phyloP scores from a whole-genome alignment of 2,329 filamentous ascomycete species.

The Ophiostoma fasciatum region DNA sequence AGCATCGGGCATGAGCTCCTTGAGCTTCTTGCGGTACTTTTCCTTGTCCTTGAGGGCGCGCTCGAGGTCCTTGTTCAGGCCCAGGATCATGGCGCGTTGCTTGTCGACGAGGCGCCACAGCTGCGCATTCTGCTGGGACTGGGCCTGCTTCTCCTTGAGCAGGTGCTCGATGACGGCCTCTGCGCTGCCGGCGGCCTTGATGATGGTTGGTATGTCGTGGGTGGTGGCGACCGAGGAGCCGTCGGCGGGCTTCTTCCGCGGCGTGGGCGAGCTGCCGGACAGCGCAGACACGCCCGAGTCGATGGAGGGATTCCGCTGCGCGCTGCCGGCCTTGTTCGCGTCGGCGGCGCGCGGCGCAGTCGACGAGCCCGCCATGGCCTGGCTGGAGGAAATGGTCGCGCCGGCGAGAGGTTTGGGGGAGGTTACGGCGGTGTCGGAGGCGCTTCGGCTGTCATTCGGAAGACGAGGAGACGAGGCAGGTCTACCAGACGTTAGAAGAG shows the following conservation, averaged over 20 bases:
- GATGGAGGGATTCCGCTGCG: conserved; percentile 69
- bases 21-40: conserved; percentile 77
- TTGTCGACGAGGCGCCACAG: conserved; percentile 95
- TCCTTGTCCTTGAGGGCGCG: conserved; percentile 87
- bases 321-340: too few species aligned
- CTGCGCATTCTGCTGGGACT: conserved; percentile 78
- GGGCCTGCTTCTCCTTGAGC: conserved; percentile 80
- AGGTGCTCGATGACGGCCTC: conserved; percentile 82
- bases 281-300: conserved; percentile 81
- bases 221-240: too few species aligned
- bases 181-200: conserved; percentile 72
- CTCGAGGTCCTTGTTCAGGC: conserved; percentile 88
- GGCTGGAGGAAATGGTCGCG: conserved; percentile 22
- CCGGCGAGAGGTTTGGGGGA: conserved; percentile 28
- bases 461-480: conserved; percentile 2
- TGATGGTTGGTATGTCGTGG: conserved; percentile 65
- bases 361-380: conserved; percentile 33
- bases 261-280: conserved; percentile 44
- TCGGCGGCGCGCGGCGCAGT: conserved; percentile 24
- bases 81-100: conserved; percentile 83
- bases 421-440: conserved; percentile 27
- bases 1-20: conserved; percentile 45
- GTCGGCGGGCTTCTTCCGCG: too few species aligned
- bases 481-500: too few species aligned
- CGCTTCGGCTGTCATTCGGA: conserved; percentile 36